Evolutionary conservation across 2,329 filamentous ascomycete genomes (phyloP).

Genomic region (Hypoxylon sp.): DNA sequence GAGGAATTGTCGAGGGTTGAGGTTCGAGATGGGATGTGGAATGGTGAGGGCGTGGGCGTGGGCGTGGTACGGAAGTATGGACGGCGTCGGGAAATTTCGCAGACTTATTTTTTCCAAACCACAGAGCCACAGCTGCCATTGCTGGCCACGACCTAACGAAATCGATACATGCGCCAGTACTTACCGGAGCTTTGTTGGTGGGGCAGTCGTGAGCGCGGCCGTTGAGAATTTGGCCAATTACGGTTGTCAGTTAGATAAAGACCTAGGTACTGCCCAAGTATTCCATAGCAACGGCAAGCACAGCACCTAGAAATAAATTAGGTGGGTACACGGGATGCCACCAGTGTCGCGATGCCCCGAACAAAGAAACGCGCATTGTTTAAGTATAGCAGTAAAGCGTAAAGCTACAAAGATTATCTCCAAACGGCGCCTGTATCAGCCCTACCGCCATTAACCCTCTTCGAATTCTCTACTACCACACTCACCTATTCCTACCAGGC

Average conservation of each 20-base stretch:
- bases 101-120: constrained; percentile 46
- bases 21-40: constrained; percentile 39
- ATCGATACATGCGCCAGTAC: constrained; percentile 19
- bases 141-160: constrained; percentile 20
- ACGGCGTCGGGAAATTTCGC: constrained; percentile 59
- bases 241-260: background rate
- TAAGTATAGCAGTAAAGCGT: constrained; percentile 12
- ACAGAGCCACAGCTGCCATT: constrained; percentile 23
- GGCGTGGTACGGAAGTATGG: constrained; percentile 45
- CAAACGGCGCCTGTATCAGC: background rate
- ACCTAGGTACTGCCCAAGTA: constrained; percentile 20
- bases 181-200: constrained; percentile 21
- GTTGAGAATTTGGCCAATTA: constrained; percentile 10
- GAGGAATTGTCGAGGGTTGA: constrained; percentile 56
- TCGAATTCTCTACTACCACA: background rate
- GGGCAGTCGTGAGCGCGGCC: background rate
- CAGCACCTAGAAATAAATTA: constrained; percentile 12
- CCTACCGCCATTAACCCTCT: background rate
- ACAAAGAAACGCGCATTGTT: constrained; percentile 43
- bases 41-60: constrained; percentile 43
- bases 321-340: constrained; percentile 29
- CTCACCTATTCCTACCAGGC: background rate
- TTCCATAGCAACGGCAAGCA: background rate
- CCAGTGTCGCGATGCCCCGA: constrained; percentile 37
- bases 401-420: constrained; percentile 3